Evolutionary conservation across 1,139 yeast genomes (phyloP).

Genomic region (Pichia sorboxylosa): DNA sequence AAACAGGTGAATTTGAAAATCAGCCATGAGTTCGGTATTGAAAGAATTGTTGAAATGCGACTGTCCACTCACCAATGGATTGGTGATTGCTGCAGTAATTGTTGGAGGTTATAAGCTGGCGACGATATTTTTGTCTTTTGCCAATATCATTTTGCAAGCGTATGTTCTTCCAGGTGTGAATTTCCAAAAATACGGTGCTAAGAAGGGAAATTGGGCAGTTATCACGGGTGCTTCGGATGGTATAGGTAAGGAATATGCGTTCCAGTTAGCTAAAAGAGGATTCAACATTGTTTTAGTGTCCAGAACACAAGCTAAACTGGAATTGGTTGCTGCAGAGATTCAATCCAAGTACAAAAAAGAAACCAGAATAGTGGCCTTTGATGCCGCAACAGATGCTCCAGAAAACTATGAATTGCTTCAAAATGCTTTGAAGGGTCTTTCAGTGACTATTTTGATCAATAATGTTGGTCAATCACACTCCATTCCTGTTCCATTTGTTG

Average conservation of each 20-base stretch:
- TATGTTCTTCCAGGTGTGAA: constrained; percentile 55
- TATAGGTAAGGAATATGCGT: constrained; percentile 83
- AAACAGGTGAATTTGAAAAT: not conserved
- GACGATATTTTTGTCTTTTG: constrained; percentile 28
- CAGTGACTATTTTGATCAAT: constrained; percentile 67
- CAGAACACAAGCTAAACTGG: constrained; percentile 71
- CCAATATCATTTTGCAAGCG: constrained; percentile 40
- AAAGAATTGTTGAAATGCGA: constrained; percentile 3
- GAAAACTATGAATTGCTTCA: constrained; percentile 43
- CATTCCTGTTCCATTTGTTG: constrained; percentile 86
- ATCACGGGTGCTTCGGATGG: constrained; percentile 98
- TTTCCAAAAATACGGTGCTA: constrained; percentile 61
- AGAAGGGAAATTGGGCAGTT: constrained; percentile 67
- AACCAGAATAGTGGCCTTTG: constrained; percentile 65
- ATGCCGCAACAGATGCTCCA: constrained; percentile 50
- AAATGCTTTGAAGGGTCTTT: constrained; percentile 36
- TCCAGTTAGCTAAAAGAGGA: constrained; percentile 76
- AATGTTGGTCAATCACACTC: constrained; percentile 94
- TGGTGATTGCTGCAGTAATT: constrained; percentile 28
- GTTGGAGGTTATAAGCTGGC: constrained; percentile 44
- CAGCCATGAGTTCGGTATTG: not conserved
- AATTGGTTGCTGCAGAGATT: constrained; percentile 53
- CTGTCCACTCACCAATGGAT: constrained; percentile 14
- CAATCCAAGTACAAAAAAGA: constrained; percentile 46
- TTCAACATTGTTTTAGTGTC: constrained; percentile 76